Conservation (phyloP, 495 filamentous ascomycete genomes). For the Wilcoxina mikolae region DNA sequence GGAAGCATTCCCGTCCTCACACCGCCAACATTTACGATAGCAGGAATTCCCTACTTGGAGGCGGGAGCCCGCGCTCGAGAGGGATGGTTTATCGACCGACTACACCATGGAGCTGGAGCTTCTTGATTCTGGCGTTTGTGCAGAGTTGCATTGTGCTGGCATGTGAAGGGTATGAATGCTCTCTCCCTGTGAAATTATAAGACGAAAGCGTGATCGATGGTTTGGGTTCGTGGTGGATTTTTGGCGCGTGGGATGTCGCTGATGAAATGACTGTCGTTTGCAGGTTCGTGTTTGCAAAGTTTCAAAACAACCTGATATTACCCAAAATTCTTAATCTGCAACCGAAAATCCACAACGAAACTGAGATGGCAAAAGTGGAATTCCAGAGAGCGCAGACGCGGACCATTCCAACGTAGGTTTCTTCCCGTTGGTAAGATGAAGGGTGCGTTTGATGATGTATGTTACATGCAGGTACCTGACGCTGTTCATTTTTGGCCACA, state of each 20-base stretch:
- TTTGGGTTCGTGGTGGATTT: too few relatives aligned
- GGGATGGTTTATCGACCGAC: slow-evolving; percentile 53
- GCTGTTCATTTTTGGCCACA: slow-evolving; percentile 91
- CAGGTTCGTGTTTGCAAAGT: slow-evolving; percentile 60
- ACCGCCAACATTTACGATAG: slow-evolving; percentile 41
- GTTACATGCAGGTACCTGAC: slow-evolving; percentile 55
- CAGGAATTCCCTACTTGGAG: slow-evolving; percentile 50
- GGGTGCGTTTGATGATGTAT: background rate
- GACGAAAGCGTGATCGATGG: too few relatives aligned
- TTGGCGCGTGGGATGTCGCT: background rate
- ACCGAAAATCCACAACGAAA: background rate
- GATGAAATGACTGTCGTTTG: slow-evolving; percentile 11
- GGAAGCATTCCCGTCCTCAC: slow-evolving; percentile 36
- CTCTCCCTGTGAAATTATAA: slow-evolving; percentile 1
- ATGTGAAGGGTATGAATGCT: slow-evolving; percentile 62
- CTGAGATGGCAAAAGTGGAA: slow-evolving; percentile 8
- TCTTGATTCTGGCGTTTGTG: slow-evolving; percentile 54
- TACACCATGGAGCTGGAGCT: slow-evolving; percentile 77
- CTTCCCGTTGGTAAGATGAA: background rate
- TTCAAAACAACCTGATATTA: slow-evolving; percentile 41
- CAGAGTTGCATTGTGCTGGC: slow-evolving; percentile 67
- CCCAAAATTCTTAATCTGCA: slow-evolving; percentile 4
- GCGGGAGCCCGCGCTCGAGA: slow-evolving; percentile 36
- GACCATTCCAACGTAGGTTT: slow-evolving; percentile 31
- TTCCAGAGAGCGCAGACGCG: slow-evolving; percentile 27